Percentiles rank a stretch among this genome's conserved stretches.
Evolutionary conservation across 768 basidiomycete genomes (phyloP).

Genomic region (Suillus sp.): DNA sequence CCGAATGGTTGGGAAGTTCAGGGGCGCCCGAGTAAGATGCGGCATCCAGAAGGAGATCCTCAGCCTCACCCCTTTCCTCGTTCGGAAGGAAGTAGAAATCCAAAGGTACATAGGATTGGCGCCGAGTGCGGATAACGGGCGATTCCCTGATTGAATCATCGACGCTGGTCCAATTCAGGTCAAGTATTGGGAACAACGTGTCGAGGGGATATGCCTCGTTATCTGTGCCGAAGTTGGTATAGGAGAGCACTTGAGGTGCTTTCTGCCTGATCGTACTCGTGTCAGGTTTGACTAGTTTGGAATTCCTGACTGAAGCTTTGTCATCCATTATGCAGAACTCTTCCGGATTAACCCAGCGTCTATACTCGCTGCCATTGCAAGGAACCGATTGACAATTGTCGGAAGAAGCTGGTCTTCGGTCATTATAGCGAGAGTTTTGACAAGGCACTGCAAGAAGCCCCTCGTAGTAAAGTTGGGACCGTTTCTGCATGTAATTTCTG

Average conservation of each 20-base stretch:
- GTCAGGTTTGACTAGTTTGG: constrained; percentile 8
- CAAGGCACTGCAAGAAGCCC: constrained; percentile 33
- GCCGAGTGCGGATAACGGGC: constrained; percentile 26
- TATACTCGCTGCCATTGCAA: constrained; percentile 12
- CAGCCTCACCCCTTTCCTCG: constrained; percentile 15
- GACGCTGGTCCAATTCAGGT: constrained; percentile 9
- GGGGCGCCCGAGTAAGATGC: constrained; percentile 9
- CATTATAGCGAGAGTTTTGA: constrained; percentile 16
- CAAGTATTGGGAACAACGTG: constrained; percentile 27
- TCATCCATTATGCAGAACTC: not conserved
- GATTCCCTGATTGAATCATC: constrained; percentile 25
- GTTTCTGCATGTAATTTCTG: constrained; percentile 51
- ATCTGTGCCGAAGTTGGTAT: constrained; percentile 6
- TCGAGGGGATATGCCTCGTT: constrained; percentile 18
- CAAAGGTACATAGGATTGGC: constrained; percentile 15
- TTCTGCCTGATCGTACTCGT: constrained; percentile 8
- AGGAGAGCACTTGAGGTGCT: not conserved
- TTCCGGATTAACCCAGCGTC: constrained; percentile 13
- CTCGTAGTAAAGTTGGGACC: constrained; percentile 49
- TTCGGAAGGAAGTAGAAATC: constrained; percentile 16
- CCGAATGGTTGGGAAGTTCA: constrained; percentile 11
- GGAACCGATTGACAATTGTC: constrained; percentile 12
- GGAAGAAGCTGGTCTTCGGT: constrained; percentile 3
- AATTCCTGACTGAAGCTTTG: constrained; percentile 7
- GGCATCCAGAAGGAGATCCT: constrained; percentile 15